phyloP scores from a whole-genome alignment of 73 alveolate species.

The Paraurostyla sp. region DNA sequence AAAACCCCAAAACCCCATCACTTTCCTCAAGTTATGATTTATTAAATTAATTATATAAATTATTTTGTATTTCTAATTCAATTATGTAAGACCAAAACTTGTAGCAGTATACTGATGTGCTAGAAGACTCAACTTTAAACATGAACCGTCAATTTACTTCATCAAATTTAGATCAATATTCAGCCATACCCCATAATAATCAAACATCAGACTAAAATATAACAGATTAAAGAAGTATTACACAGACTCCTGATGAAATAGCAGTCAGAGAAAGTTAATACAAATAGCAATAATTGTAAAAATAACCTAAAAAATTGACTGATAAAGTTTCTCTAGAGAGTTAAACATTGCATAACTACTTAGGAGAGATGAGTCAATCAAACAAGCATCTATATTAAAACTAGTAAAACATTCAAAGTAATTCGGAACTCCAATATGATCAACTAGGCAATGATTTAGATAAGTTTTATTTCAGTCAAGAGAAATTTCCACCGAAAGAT shows the following conservation, averaged over 20 bases:
- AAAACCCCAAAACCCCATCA: no score
- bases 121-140: neutral
- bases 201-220: neutral
- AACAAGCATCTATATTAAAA: neutral
- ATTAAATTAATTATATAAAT: no score
- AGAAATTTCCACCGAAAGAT: neutral
- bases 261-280: slow-evolving; percentile 7
- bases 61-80: no score
- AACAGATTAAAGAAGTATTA: neutral
- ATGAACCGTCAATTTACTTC: neutral
- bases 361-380: neutral
- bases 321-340: neutral
- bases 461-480: neutral
- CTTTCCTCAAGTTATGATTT: no score
- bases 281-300: neutral
- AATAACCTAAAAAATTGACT: neutral
- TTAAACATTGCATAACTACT: neutral
- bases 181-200: neutral
- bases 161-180: neutral
- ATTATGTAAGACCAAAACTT: no score
- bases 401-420: neutral
- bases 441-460: neutral
- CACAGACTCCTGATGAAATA: neutral
- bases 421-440: neutral
- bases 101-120: neutral